phyloP scores from a whole-genome alignment of 2,329 filamentous ascomycete genomes.

The Dactylellina drechsleri region DNA sequence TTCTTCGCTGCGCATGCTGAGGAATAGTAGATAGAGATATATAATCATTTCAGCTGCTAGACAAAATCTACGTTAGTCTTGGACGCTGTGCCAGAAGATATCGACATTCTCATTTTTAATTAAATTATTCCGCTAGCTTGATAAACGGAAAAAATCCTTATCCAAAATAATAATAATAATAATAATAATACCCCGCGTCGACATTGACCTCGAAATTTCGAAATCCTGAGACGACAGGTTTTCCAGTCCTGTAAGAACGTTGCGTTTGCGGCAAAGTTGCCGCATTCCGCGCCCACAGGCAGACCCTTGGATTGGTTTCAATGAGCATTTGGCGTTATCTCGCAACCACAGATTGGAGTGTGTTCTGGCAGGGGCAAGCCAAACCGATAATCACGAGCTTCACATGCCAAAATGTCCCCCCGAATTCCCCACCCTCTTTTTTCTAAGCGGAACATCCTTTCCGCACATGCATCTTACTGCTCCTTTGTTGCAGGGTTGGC shows the following conservation, averaged over 20 bases:
- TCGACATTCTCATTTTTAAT: too few species aligned
- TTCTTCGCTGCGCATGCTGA: not conserved
- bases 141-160: too few species aligned
- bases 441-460: slow-evolving; percentile 21
- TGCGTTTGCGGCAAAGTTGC: slow-evolving; percentile 44
- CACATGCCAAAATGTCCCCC: slow-evolving; percentile 30
- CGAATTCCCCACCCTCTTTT: not conserved
- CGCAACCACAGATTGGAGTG: slow-evolving; percentile 26
- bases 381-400: slow-evolving; percentile 41
- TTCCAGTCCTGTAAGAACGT: not conserved
- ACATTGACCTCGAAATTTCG: too few species aligned
- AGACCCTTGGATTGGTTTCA: slow-evolving; percentile 27
- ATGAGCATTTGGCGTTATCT: slow-evolving; percentile 29
- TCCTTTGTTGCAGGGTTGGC: slow-evolving; percentile 13
- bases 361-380: slow-evolving; percentile 9
- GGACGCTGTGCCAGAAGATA: too few species aligned
- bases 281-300: slow-evolving; percentile 22
- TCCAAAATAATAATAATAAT: too few species aligned
- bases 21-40: too few species aligned
- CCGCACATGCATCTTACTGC: slow-evolving; percentile 46
- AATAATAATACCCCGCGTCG: too few species aligned
- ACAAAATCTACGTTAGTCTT: too few species aligned
- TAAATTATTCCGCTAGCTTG: too few species aligned
- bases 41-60: too few species aligned
- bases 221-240: too few species aligned